These are phyloP conservation scores for Brassica incana DNA, from an alignment of 345 rosid genomes.

Conservation along the genomic window DNA sequence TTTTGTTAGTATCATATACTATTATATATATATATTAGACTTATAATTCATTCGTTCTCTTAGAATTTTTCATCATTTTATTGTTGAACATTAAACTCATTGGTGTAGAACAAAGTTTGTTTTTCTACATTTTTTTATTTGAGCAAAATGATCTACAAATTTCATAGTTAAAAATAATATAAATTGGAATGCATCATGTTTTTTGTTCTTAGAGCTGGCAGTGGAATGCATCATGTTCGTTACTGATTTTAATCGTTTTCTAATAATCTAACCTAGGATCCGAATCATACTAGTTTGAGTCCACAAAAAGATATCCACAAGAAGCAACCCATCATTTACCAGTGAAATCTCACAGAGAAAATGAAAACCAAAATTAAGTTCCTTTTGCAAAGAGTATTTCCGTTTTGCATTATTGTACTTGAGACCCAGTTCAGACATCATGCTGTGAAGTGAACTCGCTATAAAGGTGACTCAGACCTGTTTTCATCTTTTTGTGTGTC, in stretches of 20 bases:
- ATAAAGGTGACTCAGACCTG: slow-evolving; percentile 6
- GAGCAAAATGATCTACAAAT: not conserved
- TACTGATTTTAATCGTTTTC: not conserved
- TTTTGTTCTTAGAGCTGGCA: no score
- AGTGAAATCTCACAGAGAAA: not conserved
- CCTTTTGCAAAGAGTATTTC: slow-evolving; percentile 4
- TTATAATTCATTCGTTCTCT: not conserved
- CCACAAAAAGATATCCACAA: not conserved
- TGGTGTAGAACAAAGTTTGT: not conserved
- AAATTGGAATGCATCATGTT: not conserved
- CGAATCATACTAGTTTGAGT: not conserved
- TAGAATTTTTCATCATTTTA: not conserved
- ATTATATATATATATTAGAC: not conserved
- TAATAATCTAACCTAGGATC: not conserved
- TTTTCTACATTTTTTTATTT: not conserved
- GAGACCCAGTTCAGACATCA: not conserved
- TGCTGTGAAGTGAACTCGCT: slow-evolving; percentile 2
- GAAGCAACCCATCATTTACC: not conserved
- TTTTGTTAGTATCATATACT: not conserved
- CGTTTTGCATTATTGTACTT: slow-evolving; percentile 22
- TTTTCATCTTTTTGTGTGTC: slow-evolving; percentile 5
- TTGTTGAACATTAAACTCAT: not conserved
- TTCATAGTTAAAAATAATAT: not conserved
- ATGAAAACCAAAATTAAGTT: not conserved
- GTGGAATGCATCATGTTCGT: not conserved